Conservation (phyloP, 768 basidiomycete species). For the Tulasnella sp. region DNA sequence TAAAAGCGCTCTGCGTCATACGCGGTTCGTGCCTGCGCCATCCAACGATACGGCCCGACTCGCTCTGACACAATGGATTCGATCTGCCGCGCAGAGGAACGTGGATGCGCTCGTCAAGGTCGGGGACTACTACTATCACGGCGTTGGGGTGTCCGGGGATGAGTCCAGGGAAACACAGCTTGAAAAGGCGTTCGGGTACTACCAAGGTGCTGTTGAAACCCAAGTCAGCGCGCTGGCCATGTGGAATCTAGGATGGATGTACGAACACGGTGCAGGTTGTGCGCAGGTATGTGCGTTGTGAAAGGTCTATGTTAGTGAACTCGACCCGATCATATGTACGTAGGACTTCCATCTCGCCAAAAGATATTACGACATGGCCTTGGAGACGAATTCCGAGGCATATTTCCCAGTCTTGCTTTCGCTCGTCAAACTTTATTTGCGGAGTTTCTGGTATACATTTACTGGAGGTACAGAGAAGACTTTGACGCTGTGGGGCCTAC, state of each 20-base stretch:
- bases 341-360: slow-evolving; percentile 97
- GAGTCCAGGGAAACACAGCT: slow-evolving; percentile 53
- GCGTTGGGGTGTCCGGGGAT: slow-evolving; percentile 58
- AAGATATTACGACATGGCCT: slow-evolving; percentile 82
- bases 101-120: slow-evolving; percentile 97
- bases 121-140: slow-evolving; percentile 93
- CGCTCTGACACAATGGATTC: slow-evolving; percentile 87
- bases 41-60: slow-evolving; percentile 75
- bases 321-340: neutral
- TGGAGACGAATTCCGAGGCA: slow-evolving; percentile 81
- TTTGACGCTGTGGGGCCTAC: slow-evolving; percentile 48
- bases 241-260: slow-evolving; percentile 99
- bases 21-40: slow-evolving; percentile 59
- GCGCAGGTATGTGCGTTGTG: slow-evolving; percentile 46
- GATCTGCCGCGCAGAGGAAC: slow-evolving; percentile 87
- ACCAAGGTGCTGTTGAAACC: slow-evolving; percentile 88
- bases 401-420: slow-evolving; percentile 81
- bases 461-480: slow-evolving; percentile 54
- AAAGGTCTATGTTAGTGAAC: neutral
- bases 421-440: slow-evolving; percentile 66
- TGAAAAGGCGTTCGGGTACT: slow-evolving; percentile 89
- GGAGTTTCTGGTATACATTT: slow-evolving; percentile 75
- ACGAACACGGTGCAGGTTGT: slow-evolving; percentile 90
- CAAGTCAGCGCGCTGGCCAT: slow-evolving; percentile 88
- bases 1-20: slow-evolving; percentile 54